A percentile compares a stretch with the other conserved stretches of the same genome.
These are phyloP conservation scores for Melampsora occidentalis DNA, from an alignment of 1,284 basidiomycete species.

Conservation along the genomic window DNA sequence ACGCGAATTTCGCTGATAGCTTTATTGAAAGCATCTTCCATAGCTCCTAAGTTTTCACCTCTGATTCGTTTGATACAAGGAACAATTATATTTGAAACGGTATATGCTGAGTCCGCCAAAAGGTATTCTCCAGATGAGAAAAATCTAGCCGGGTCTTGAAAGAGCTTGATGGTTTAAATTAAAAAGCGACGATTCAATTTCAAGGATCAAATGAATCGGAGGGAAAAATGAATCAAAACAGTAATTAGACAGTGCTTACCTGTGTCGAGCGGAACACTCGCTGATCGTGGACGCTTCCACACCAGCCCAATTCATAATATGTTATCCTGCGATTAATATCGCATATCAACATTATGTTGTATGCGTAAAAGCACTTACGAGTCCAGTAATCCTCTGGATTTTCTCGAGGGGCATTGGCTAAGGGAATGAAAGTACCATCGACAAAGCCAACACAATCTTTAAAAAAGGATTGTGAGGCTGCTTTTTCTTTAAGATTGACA, in stretches of 20 bases:
- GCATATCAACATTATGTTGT: background rate
- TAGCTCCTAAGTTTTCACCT: background rate
- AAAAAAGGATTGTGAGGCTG: background rate
- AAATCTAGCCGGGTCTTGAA: background rate
- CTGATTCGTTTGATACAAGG: background rate
- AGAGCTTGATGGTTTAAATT: too few relatives aligned
- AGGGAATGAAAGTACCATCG: background rate
- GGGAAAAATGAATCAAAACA: too few relatives aligned
- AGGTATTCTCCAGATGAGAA: constrained; percentile 10
- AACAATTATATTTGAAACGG: background rate
- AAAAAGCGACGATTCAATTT: too few relatives aligned
- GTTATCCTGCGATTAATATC: background rate
- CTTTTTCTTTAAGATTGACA: background rate
- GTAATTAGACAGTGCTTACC: too few relatives aligned
- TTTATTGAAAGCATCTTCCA: background rate
- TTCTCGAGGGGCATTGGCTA: background rate
- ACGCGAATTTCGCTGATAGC: background rate
- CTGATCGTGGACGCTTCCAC: constrained; percentile 3
- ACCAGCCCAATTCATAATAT: constrained; percentile 11
- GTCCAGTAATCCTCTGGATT: constrained; percentile 1
- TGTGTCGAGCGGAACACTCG: background rate
- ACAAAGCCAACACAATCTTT: background rate
- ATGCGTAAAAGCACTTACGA: background rate
- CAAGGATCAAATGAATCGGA: too few relatives aligned
- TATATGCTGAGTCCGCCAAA: background rate